Evolutionary conservation across 2,329 filamentous ascomycete species (phyloP).

Genomic region (Colletotrichum magnum): DNA sequence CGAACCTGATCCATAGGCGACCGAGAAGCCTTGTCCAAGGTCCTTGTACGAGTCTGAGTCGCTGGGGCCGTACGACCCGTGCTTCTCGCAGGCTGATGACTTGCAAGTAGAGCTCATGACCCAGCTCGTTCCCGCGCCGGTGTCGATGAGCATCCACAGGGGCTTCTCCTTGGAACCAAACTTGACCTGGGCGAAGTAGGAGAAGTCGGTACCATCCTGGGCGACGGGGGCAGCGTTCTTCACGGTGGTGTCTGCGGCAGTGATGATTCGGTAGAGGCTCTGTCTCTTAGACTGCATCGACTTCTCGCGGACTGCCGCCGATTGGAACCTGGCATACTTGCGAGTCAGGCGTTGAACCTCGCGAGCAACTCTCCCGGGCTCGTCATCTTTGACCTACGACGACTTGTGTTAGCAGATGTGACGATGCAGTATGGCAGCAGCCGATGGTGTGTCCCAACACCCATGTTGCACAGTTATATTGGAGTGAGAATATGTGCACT

Average conservation of each 20-base stretch:
- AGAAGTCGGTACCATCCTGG: slow-evolving; percentile 76
- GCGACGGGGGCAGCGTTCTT: slow-evolving; percentile 68
- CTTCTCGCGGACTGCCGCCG: slow-evolving; percentile 42
- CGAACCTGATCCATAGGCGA: slow-evolving; percentile 83
- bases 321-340: slow-evolving; percentile 54
- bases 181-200: slow-evolving; percentile 72
- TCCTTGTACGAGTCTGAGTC: slow-evolving; percentile 76
- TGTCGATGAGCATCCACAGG: slow-evolving; percentile 76
- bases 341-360: slow-evolving; percentile 54
- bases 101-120: slow-evolving; percentile 81
- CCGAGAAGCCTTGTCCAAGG: slow-evolving; percentile 68
- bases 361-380: slow-evolving; percentile 53
- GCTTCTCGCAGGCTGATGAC: slow-evolving; percentile 75
- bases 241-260: slow-evolving; percentile 60
- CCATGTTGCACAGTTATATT: too few species aligned
- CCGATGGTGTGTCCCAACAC: too few species aligned
- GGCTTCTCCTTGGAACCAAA: slow-evolving; percentile 69
- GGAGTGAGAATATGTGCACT: too few species aligned
- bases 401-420: not conserved
- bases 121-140: slow-evolving; percentile 83
- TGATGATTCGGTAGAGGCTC: slow-evolving; percentile 63
- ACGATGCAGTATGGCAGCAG: too few species aligned
- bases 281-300: slow-evolving; percentile 50
- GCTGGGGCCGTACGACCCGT: slow-evolving; percentile 77
- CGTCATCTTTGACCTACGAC: slow-evolving; percentile 50